Percentiles rank a stretch among this genome's conserved stretches.
Conservation (phyloP, 108 stramenopile genomes). For the Poteriospumella lacustris region DNA sequence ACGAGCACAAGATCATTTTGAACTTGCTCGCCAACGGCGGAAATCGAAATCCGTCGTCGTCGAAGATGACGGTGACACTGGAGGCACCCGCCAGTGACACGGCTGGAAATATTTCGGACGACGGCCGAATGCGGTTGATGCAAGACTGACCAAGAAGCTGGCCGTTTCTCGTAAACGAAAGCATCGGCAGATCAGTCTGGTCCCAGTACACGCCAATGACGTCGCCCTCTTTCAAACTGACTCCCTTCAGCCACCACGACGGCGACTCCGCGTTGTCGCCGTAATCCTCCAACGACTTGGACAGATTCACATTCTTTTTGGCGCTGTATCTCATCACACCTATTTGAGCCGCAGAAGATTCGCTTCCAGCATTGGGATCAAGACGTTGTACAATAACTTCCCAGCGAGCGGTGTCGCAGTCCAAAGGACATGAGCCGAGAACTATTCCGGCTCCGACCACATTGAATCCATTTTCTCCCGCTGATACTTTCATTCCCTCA, state of each 20-base stretch:
- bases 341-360: not conserved
- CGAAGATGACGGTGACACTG: not conserved
- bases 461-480: not conserved
- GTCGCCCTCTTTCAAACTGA: not conserved
- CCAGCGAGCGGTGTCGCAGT: not conserved
- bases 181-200: constrained; percentile 16
- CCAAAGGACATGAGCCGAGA: constrained; percentile 3
- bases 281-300: not conserved
- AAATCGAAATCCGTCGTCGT: not conserved
- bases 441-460: not conserved
- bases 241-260: not conserved
- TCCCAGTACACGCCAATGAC: constrained; percentile 5
- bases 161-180: not conserved
- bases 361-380: not conserved
- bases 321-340: not conserved
- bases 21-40: not conserved
- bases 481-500: not conserved
- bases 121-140: constrained; percentile 5
- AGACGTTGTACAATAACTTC: not conserved
- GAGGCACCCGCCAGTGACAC: not conserved
- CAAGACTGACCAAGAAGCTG: not conserved
- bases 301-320: no score
- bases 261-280: not conserved
- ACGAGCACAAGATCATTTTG: not conserved
- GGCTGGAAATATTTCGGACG: not conserved